Percentiles rank a stretch among this genome's conserved stretches.
Conservation (phyloP, 768 basidiomycete genomes). For the Kwoniella dendrophila region DNA sequence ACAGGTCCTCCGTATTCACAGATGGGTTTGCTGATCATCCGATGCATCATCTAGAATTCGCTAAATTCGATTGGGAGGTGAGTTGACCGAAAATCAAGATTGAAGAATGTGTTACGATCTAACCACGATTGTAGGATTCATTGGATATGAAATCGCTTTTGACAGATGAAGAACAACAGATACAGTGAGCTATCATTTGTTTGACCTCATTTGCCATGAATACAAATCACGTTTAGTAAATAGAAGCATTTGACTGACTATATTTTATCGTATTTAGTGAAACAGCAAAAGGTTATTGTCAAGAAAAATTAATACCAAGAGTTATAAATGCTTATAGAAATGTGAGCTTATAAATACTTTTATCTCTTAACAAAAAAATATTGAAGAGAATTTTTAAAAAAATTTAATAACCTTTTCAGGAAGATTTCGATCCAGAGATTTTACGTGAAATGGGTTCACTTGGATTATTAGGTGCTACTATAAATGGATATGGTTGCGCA, state of each 20-base stretch:
- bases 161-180: constrained; percentile 85
- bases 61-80: constrained; percentile 57
- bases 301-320: constrained; percentile 84
- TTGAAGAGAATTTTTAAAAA: no score
- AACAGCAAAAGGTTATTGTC: constrained; percentile 60
- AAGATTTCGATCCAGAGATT: constrained; percentile 75
- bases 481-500: constrained; percentile 90
- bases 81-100: background rate
- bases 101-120: background rate
- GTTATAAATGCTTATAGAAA: constrained; percentile 86
- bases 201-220: background rate
- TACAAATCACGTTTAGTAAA: background rate
- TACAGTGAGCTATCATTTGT: constrained; percentile 64
- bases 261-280: constrained; percentile 61
- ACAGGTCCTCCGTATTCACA: background rate
- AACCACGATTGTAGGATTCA: constrained; percentile 67
- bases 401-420: no score
- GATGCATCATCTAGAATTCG: constrained; percentile 40
- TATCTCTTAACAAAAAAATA: no score
- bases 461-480: constrained; percentile 88
- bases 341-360: no score
- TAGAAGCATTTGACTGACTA: background rate
- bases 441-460: constrained; percentile 90
- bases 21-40: background rate
- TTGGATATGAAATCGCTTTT: constrained; percentile 75